These are phyloP conservation scores for Colletotrichum viniferum DNA, from an alignment of 2,329 filamentous ascomycete genomes.

Conservation along the genomic window DNA sequence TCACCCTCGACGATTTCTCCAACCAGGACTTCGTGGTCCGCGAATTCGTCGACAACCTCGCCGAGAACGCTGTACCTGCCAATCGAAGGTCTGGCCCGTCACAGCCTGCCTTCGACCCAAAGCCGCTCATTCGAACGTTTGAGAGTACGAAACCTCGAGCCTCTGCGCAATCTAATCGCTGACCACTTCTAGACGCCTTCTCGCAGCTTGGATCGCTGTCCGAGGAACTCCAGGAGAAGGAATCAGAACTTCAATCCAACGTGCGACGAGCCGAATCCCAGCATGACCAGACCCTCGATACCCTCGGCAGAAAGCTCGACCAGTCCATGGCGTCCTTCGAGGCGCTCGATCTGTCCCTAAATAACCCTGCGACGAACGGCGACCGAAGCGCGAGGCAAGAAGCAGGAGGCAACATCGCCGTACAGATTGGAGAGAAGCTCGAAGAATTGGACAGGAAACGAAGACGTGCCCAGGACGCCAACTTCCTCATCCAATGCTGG, in stretches of 20 bases:
- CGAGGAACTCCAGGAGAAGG: slow-evolving; percentile 85
- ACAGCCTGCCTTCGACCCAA: slow-evolving; percentile 81
- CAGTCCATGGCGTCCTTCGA: slow-evolving; percentile 93
- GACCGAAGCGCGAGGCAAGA: slow-evolving; percentile 54
- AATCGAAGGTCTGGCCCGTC: slow-evolving; percentile 77
- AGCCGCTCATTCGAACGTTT: slow-evolving; percentile 94
- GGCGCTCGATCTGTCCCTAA: slow-evolving; percentile 82
- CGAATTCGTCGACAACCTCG: slow-evolving; percentile 94
- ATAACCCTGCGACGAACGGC: slow-evolving; percentile 48
- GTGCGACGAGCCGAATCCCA: slow-evolving; percentile 91
- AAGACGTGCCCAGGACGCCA: slow-evolving; percentile 87
- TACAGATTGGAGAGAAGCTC: slow-evolving; percentile 91
- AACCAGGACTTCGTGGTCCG: slow-evolving; percentile 96
- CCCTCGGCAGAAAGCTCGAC: slow-evolving; percentile 86
- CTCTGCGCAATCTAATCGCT: slow-evolving; percentile 22
- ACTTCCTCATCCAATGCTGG: slow-evolving; percentile 97
- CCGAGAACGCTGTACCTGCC: slow-evolving; percentile 79
- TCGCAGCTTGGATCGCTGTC: slow-evolving; percentile 72
- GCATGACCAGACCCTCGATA: slow-evolving; percentile 89
- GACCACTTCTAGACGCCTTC: slow-evolving; percentile 57
- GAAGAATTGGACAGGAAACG: slow-evolving; percentile 95
- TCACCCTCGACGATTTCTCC: slow-evolving; percentile 87
- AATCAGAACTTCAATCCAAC: slow-evolving; percentile 88
- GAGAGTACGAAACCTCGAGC: slow-evolving; percentile 60
- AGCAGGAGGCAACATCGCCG: slow-evolving; percentile 82